Evolutionary conservation across 352 stramenopile genomes (phyloP).

Genomic region (Elongisporangium anandrum): DNA sequence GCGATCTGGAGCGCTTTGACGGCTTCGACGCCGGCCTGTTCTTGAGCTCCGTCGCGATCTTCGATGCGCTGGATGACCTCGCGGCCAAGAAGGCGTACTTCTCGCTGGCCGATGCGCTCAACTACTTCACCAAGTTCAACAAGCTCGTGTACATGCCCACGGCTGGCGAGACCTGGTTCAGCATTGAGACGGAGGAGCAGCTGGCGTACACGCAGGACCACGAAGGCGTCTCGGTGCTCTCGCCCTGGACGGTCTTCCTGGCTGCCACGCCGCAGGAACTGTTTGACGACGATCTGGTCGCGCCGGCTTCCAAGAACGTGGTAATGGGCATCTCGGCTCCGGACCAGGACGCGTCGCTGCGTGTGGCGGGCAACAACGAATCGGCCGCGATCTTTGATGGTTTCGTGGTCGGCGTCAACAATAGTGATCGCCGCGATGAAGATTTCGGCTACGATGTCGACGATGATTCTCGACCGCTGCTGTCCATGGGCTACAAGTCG

Average conservation of each 20-base stretch:
- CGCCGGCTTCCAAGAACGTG: constrained; percentile 59
- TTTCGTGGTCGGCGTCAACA: constrained; percentile 68
- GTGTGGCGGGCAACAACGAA: constrained; percentile 57
- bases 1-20: constrained; percentile 49
- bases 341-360: constrained; percentile 60
- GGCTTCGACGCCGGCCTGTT: constrained; percentile 72
- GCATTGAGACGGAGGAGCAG: constrained; percentile 80
- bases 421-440: constrained; percentile 9
- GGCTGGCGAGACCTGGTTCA: constrained; percentile 74
- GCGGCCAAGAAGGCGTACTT: constrained; percentile 65
- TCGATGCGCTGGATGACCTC: constrained; percentile 56
- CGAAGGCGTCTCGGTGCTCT: constrained; percentile 56
- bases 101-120: constrained; percentile 66
- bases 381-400: constrained; percentile 51
- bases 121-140: constrained; percentile 63
- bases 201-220: constrained; percentile 73
- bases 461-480: constrained; percentile 36
- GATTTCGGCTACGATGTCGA: constrained; percentile 22
- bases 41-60: constrained; percentile 65
- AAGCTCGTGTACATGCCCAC: constrained; percentile 62
- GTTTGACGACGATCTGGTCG: constrained; percentile 6
- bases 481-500: constrained; percentile 30
- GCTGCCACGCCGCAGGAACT: constrained; percentile 41
- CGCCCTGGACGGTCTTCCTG: constrained; percentile 76
- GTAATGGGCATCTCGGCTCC: constrained; percentile 65